Evolutionary conservation across 1,284 basidiomycete genomes (phyloP), one percentile per base, ranked within the genome.

Genomic region (Sanghuangporus weigelae): DNA sequence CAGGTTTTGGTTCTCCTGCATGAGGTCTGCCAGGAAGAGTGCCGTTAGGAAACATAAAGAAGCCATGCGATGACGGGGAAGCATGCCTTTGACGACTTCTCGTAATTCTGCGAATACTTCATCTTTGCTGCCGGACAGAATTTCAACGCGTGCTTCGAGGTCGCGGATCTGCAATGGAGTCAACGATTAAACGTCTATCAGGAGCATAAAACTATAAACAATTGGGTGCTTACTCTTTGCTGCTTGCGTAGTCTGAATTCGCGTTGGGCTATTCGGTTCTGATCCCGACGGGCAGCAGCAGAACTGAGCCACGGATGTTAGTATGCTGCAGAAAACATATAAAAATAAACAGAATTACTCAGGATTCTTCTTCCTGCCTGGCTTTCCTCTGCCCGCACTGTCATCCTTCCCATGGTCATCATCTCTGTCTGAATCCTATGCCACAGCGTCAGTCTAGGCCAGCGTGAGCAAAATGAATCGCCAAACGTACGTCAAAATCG

Each of bases 201-300:
- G 68, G 50, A 58, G 55, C 26, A 40, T 54, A 14, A 55, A 26
- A 12, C 44, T 61, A 38, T 57, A 31, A 58, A 39, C 4, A n/a
- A 10, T 19, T 11, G 21, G n/a, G 55, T 59, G 64, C 80, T 68
- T 65, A 87, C 86, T 73, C 89, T 82, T 70, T 93, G 92, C 73
- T 95, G 94, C 73, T 96, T 96, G 68, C 93, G 81, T 60, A 95
- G 79, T 49, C 94, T 85, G 71, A 96, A 96, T 75, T 96, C 94
- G 56, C 94, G 85, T 74, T 96, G 95, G 1, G 94, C 94, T 64
- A 96, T 93, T 63, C 95, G 84, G 73, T 96, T 96, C 75, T 96
- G 94, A 76, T 93, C 91, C 68, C 90, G 84, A 69, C 90, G 78
- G 16, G 91, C 90, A 46, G 91, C 90, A 76, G 93, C 90, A 38